Percentiles rank a stretch among this genome's conserved stretches.
Conservation (phyloP, 257 asterid genomes). For the Penstemon davidsonii region DNA sequence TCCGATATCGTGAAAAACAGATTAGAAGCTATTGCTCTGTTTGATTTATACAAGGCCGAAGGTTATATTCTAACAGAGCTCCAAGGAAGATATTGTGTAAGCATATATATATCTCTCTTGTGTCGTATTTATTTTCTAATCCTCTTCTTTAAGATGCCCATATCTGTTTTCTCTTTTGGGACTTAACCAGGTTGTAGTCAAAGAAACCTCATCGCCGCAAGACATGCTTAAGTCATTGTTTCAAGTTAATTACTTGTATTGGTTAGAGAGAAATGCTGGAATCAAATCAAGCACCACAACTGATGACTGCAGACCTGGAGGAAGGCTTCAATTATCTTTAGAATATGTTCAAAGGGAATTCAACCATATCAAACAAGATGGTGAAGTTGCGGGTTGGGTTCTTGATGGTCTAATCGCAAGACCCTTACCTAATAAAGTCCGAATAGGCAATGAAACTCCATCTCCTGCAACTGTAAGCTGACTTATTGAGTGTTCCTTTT, state of each 20-base stretch:
- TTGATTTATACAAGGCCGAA: conserved; percentile 71
- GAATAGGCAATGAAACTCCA: conserved; percentile 41
- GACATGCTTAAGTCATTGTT: conserved; percentile 90
- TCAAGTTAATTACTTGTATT: conserved; percentile 79
- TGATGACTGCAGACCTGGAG: conserved; percentile 78
- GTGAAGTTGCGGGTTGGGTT: conserved; percentile 78
- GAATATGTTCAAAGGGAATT: conserved; percentile 74
- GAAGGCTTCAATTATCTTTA: conserved; percentile 76
- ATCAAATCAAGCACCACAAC: conserved; percentile 46
- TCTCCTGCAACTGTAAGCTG: conserved; percentile 44
- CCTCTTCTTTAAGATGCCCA: not conserved
- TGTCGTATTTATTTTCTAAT: conserved; percentile 14
- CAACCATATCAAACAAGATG: conserved; percentile 65
- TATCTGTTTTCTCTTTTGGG: conserved; percentile 12
- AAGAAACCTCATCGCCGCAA: conserved; percentile 72
- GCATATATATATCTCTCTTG: conserved; percentile 29
- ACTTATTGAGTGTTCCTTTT: conserved; percentile 1
- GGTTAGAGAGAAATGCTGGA: conserved; percentile 93
- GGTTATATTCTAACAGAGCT: conserved; percentile 78
- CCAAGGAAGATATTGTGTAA: conserved; percentile 77
- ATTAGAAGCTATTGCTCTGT: conserved; percentile 70
- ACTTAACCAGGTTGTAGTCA: conserved; percentile 69
- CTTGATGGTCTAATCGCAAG: conserved; percentile 81
- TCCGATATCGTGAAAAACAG: conserved; percentile 66
- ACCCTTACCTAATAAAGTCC: conserved; percentile 73